Percentiles rank a stretch among this genome's conserved stretches.
Evolutionary conservation across 495 filamentous ascomycete genomes (phyloP).

Genomic region (Geopyxis carbonaria): DNA sequence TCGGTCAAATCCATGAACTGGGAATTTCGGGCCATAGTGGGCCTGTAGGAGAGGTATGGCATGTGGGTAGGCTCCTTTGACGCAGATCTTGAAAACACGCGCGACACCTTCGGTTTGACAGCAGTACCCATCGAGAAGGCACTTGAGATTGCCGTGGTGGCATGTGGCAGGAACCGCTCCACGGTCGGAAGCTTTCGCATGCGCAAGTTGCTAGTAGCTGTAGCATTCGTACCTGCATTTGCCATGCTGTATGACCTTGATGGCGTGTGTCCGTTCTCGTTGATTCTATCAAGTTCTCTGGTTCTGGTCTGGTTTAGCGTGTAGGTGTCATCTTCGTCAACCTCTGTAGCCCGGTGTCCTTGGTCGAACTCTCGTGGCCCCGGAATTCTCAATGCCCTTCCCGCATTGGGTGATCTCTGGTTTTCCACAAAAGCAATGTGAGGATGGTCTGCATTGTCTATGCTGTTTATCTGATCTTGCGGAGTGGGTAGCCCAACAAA

Average conservation of each 20-base stretch:
- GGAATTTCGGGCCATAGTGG: constrained; percentile 81
- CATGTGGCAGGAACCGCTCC: constrained; percentile 17
- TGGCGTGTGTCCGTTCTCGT: constrained; percentile 7
- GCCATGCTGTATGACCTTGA: constrained; percentile 16
- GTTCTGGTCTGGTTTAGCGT: constrained; percentile 18
- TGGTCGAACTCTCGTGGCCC: constrained; percentile 23
- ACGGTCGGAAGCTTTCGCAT: constrained; percentile 16
- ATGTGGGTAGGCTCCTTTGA: constrained; percentile 14
- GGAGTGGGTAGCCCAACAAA: constrained; percentile 13
- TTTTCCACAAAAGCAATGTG: constrained; percentile 20
- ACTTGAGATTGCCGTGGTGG: constrained; percentile 13
- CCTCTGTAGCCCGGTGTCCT: constrained; percentile 17
- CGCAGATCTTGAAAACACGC: constrained; percentile 14
- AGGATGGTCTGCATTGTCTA: constrained; percentile 3
- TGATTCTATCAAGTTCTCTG: constrained; percentile 7
- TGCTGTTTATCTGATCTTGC: too few relatives aligned
- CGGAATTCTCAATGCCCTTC: constrained; percentile 20
- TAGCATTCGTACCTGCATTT: constrained; percentile 12
- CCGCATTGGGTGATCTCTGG: constrained; percentile 5
- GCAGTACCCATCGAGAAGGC: constrained; percentile 20
- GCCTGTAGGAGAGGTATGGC: constrained; percentile 86
- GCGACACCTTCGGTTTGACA: constrained; percentile 9
- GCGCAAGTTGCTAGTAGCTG: constrained; percentile 15
- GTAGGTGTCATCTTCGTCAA: constrained; percentile 22
- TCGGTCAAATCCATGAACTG: constrained; percentile 61